Evolutionary conservation across 345 rosid genomes (phyloP), one percentile per base, ranked within the genome.

Genomic region (Erodium maritimum): DNA sequence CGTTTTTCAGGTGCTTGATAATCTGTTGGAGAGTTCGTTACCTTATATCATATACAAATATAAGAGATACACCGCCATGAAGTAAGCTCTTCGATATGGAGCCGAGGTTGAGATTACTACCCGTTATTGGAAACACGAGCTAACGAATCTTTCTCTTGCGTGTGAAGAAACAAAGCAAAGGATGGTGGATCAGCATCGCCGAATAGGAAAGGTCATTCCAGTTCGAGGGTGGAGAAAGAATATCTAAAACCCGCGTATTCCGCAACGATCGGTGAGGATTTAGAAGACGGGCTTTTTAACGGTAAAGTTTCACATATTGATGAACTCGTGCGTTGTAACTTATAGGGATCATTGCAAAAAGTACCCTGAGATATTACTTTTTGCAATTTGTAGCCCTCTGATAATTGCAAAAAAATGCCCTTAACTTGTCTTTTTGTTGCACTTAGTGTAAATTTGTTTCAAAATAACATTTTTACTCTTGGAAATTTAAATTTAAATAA

Each of bases 211-310:
- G 64, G 84, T 59, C 86, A 61, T 56, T 78, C 85, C 67, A 68
- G 76, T 12, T 74, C 82, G 54, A 84, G 95, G 81, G 96, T 88
- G 61, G 97, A 91, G 82, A 91, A 91, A 71, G 97, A 91, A 69
- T 88, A 74, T 80, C 71, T 91, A 65, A 88, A 91, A 63, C 87
- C 95, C 20, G 42, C 81, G 25, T 91, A 91, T 71, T 75, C 90
- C 50, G 95, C 95, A 53, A 88, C 91, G 68, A 76, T 91, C 53
- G 87, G 86, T 45, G 85, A 79, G 45, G 97, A 88, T 61, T 76
- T 88, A 55, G 96, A 91, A 79, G 97, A 91, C 62, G 97, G 97
- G 56, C 84, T 91, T 55, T 88, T 91, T 57, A 91, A 91, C 69
- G 97, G 97, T 91, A 82, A 71, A 37, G 17, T 17, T 17, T 22